Percentiles rank a stretch among this genome's conserved stretches.
Evolutionary conservation across 257 asterid genomes (phyloP).

Genomic region (Haberlea rhodopensis): DNA sequence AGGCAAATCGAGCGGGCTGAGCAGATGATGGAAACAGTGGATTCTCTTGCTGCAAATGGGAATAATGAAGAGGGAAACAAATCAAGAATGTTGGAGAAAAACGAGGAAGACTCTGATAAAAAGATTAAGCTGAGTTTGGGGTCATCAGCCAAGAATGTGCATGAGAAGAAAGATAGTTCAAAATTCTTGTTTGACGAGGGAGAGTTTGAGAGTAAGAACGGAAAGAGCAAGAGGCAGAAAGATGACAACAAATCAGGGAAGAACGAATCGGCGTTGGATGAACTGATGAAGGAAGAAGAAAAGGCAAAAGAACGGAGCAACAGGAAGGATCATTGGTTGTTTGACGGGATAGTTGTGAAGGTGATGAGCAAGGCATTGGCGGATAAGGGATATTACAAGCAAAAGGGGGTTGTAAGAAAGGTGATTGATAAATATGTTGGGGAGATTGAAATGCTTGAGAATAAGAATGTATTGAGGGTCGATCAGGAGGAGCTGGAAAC

Average conservation of each 20-base stretch:
- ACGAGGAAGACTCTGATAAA: conserved; percentile 54
- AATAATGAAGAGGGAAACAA: conserved; percentile 31
- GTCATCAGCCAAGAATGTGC: conserved; percentile 33
- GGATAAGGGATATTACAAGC: conserved; percentile 81
- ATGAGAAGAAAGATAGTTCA: conserved; percentile 46
- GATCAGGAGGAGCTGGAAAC: conserved; percentile 97
- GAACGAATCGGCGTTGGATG: conserved; percentile 62
- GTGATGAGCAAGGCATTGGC: conserved; percentile 85
- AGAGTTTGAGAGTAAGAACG: conserved; percentile 42
- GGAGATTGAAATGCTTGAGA: conserved; percentile 92
- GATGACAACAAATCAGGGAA: conserved; percentile 30
- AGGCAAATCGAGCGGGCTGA: conserved; percentile 85
- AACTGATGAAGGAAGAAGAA: conserved; percentile 83
- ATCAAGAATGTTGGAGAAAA: conserved; percentile 43
- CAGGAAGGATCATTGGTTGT: conserved; percentile 90
- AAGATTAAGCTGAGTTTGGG: conserved; percentile 62
- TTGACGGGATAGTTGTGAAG: conserved; percentile 76
- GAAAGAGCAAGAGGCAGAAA: conserved; percentile 41
- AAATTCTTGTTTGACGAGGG: conserved; percentile 50
- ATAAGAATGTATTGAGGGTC: conserved; percentile 73
- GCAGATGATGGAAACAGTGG: conserved; percentile 75
- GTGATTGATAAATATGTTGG: conserved; percentile 79
- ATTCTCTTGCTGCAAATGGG: conserved; percentile 28
- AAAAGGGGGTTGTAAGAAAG: conserved; percentile 72
- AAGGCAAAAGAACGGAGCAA: conserved; percentile 70